Evolutionary conservation across 192 early-diverging fungal species (phyloP), one percentile per base, ranked within the genome.

Genomic region (Glomus cerebriforme): DNA sequence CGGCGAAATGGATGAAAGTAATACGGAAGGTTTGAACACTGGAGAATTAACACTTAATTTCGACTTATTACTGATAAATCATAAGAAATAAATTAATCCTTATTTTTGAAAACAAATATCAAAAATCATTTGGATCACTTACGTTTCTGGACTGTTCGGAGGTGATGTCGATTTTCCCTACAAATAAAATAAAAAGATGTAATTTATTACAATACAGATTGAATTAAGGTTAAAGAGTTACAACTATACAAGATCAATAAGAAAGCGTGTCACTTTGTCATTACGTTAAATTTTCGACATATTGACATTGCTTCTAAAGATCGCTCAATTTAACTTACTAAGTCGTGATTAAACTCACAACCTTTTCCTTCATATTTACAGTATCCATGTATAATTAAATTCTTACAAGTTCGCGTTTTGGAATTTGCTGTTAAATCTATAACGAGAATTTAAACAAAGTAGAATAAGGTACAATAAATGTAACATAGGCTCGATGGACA

Each of bases 281-380:
- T 58, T 19, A 68, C 22, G 32, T n/a, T 68, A n/a, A 37, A 24
- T n/a, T 17, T 22, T 29, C 19, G 35, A 35, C 32, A 68, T 35
- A 43, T 39, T 39, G 34, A 73, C 26, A 54, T 19, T 72, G 22
- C 13, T 27, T 15, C 22, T 49, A 15, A 73, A 47, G 13, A 32
- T 15, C 12, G 10, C n/a, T 54, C 5, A 4, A 26, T 29, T 39
- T 7, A 29, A 75, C 85, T 82, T 87, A 92, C 92, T 54, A 79
- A 76, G 47, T 93, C 91, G 79, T 96, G 95, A 78, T 90, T 93
- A 83, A 93, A 96, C 84, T 93, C 91, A 83, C 95, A 96, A 4
- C 95, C 94, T 68, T 90, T 90, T 75, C 86, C 86, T 84, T 96
- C 94, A 78, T 85, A 94, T 81, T 95, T 94, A 85, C 95, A 96